Conservation (phyloP, 768 basidiomycete genomes). For the Cystoderma amianthinum region DNA sequence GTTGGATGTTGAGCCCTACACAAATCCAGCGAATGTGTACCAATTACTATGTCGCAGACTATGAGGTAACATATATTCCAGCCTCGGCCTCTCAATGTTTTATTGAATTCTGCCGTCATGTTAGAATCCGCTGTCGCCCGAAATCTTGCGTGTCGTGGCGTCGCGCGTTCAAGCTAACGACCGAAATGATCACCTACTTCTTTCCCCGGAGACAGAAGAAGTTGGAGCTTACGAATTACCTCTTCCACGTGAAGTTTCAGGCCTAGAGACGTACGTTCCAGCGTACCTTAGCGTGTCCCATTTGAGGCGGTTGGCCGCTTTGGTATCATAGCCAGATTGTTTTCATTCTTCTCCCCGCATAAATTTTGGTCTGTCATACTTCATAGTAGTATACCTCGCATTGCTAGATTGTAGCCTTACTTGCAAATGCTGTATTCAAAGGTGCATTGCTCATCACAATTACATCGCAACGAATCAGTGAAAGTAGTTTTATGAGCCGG, state of each 20-base stretch:
- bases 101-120: too few species aligned
- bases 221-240: constrained; percentile 94
- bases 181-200: constrained; percentile 92
- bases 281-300: constrained; percentile 89
- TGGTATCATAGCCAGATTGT: constrained; percentile 54
- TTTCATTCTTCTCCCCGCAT: constrained; percentile 21
- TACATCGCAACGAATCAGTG: background rate
- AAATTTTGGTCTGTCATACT: constrained; percentile 17
- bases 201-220: constrained; percentile 95
- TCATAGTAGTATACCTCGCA: constrained; percentile 33
- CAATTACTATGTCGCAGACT: constrained; percentile 98
- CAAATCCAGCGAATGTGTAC: constrained; percentile 99
- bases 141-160: constrained; percentile 94
- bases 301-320: constrained; percentile 78
- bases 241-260: constrained; percentile 89
- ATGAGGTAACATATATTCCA: constrained; percentile 56
- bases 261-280: constrained; percentile 93
- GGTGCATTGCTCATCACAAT: constrained; percentile 11
- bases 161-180: constrained; percentile 94
- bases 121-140: constrained; percentile 93
- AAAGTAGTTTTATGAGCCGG: background rate
- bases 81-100: background rate
- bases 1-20: constrained; percentile 99
- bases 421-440: constrained; percentile 29
- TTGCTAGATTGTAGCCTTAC: constrained; percentile 33